A percentile compares a stretch with the other conserved stretches of the same genome.
phyloP scores from a whole-genome alignment of 176 grass and related monocot species.

The Oryza rufipogon region DNA sequence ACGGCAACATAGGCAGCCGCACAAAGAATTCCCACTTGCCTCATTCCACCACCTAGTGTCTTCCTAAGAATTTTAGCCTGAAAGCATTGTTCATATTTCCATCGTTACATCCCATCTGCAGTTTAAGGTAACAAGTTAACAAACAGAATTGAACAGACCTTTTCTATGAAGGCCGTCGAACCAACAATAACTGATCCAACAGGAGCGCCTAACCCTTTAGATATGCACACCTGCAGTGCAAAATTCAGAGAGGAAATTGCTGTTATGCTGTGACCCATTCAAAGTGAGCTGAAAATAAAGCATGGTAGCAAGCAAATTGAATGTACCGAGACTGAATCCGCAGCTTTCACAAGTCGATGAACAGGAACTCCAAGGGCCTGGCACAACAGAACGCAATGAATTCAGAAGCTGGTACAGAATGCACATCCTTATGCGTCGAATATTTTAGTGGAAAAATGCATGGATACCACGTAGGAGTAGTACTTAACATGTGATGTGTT shows the following conservation, averaged over 20 bases:
- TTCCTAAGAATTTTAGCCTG: slow-evolving; percentile 92
- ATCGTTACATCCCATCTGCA: not conserved
- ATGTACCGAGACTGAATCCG: slow-evolving; percentile 92
- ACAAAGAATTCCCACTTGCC: slow-evolving; percentile 91
- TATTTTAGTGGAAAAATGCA: not conserved
- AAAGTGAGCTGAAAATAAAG: not conserved
- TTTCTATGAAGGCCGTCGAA: slow-evolving; percentile 70
- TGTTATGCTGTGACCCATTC: not conserved
- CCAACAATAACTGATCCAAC: slow-evolving; percentile 90
- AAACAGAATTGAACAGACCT: slow-evolving; percentile 47
- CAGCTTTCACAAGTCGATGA: slow-evolving; percentile 76
- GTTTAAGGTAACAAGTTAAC: not conserved
- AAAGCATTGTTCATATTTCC: not conserved
- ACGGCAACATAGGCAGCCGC: slow-evolving; percentile 83
- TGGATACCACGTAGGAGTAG: not conserved
- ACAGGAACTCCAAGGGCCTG: slow-evolving; percentile 90
- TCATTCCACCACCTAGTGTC: slow-evolving; percentile 96
- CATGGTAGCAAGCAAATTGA: not conserved
- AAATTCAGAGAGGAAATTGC: not conserved
- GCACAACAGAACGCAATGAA: not conserved
- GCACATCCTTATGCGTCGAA: not conserved
- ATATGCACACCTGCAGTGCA: slow-evolving; percentile 76
- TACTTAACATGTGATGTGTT: not conserved
- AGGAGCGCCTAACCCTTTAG: slow-evolving; percentile 93
- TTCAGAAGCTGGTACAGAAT: not conserved